Conservation (phyloP, 2,329 filamentous ascomycete species). For the Penicillium sp. region DNA sequence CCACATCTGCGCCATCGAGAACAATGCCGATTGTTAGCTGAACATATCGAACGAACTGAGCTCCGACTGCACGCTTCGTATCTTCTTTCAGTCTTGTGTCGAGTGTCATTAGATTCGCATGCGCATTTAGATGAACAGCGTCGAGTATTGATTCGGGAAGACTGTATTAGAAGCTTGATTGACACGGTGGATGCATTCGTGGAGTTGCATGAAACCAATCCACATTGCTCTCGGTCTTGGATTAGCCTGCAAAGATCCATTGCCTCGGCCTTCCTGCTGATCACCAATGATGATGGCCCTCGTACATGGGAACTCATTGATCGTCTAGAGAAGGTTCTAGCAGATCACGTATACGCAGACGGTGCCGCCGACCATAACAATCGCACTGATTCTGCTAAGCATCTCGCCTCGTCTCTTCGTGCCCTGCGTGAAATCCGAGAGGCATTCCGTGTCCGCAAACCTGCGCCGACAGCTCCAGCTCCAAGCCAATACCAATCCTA, state of each 20-base stretch:
- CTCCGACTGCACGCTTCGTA: slow-evolving; percentile 63
- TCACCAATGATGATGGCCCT: slow-evolving; percentile 30
- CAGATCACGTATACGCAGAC: slow-evolving; percentile 34
- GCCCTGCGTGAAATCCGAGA: slow-evolving; percentile 34
- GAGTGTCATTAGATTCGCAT: slow-evolving; percentile 51
- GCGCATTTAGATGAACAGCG: slow-evolving; percentile 42
- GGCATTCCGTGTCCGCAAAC: slow-evolving; percentile 24
- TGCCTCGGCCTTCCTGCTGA: slow-evolving; percentile 43
- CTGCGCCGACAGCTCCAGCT: neutral
- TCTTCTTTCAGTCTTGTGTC: slow-evolving; percentile 59
- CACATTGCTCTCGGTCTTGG: slow-evolving; percentile 43
- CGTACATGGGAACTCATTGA: slow-evolving; percentile 32
- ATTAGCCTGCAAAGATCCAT: slow-evolving; percentile 44
- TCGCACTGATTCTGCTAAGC: slow-evolving; percentile 36
- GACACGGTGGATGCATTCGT: slow-evolving; percentile 59
- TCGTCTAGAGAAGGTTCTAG: slow-evolving; percentile 30
- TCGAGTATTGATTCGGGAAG: slow-evolving; percentile 44
- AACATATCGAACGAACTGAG: slow-evolving; percentile 60
- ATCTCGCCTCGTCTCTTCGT: slow-evolving; percentile 34
- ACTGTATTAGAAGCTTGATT: slow-evolving; percentile 55
- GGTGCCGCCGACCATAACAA: slow-evolving; percentile 22
- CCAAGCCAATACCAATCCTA: slow-evolving; percentile 3
- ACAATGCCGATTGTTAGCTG: slow-evolving; percentile 37
- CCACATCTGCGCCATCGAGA: slow-evolving; percentile 55
- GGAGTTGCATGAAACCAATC: slow-evolving; percentile 46